These are phyloP conservation scores for Arachis hypogaea DNA, from an alignment of 306 rosid species.

Conservation along the genomic window DNA sequence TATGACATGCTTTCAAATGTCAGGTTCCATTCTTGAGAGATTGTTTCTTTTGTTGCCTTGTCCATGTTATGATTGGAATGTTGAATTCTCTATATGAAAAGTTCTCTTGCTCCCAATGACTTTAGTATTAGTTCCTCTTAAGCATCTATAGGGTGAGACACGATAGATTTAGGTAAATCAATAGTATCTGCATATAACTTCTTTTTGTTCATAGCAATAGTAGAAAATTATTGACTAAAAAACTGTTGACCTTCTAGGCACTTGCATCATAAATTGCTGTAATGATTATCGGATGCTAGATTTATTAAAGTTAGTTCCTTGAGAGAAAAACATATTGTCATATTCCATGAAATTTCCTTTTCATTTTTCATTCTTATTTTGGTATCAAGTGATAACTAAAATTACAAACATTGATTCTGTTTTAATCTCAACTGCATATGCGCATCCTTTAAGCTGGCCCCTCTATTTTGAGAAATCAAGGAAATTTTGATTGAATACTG, in stretches of 20 bases:
- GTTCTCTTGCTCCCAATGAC: not conserved
- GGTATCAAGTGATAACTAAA: constrained; percentile 1
- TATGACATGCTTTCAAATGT: constrained; percentile 94
- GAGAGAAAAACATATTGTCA: constrained; percentile 5
- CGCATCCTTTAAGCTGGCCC: not conserved
- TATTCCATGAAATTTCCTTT: constrained; percentile 12
- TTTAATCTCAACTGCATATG: not conserved
- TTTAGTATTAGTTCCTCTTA: constrained; percentile 25
- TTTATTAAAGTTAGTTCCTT: not conserved
- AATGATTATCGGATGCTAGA: not conserved
- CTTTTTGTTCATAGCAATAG: not conserved
- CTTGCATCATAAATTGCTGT: constrained; percentile 29
- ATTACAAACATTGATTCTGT: not conserved
- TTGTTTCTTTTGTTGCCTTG: constrained; percentile 28
- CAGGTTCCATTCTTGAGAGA: constrained; percentile 55
- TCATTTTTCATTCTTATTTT: not conserved
- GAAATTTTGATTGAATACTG: constrained; percentile 28
- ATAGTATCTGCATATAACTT: constrained; percentile 6
- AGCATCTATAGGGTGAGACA: constrained; percentile 3
- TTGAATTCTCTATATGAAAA: constrained; percentile 14
- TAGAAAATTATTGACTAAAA: constrained; percentile 21
- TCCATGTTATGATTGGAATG: constrained; percentile 39
- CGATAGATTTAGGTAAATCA: constrained; percentile 29
- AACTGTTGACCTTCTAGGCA: constrained; percentile 21
- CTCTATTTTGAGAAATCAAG: constrained; percentile 31